A percentile compares a stretch with the other conserved stretches of the same genome.
These are phyloP conservation scores for Hypoxylon sp. DNA, from an alignment of 2,329 filamentous ascomycete species.

Conservation along the genomic window DNA sequence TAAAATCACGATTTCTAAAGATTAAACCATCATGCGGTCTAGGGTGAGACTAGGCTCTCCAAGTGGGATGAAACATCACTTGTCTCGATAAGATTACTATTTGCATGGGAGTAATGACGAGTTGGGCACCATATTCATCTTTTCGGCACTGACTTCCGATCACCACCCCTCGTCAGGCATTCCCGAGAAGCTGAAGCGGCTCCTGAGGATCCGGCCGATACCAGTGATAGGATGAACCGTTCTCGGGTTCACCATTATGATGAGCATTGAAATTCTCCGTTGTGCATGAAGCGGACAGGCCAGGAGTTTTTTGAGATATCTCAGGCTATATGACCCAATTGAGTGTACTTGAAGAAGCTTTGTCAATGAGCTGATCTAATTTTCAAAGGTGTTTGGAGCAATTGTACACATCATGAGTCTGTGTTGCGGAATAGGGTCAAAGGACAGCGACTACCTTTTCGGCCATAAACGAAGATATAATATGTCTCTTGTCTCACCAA, in stretches of 20 bases:
- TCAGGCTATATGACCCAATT: neutral
- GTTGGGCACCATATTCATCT: constrained; percentile 1
- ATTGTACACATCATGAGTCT: neutral
- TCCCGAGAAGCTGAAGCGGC: neutral
- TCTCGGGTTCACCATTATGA: neutral
- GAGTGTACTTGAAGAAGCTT: neutral
- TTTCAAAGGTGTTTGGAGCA: neutral
- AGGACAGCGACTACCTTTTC: neutral
- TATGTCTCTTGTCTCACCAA: neutral
- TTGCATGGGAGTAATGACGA: constrained; percentile 24
- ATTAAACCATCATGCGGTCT: constrained; percentile 19
- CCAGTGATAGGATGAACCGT: constrained; percentile 2
- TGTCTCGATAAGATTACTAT: constrained; percentile 41
- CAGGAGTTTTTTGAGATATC: neutral
- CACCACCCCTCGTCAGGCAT: neutral
- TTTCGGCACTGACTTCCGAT: constrained; percentile 23
- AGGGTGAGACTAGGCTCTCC: constrained; percentile 22
- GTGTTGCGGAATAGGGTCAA: neutral
- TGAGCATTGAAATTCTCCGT: constrained; percentile 2
- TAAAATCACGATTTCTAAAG: constrained; percentile 10
- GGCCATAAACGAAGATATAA: neutral
- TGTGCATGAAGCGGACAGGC: constrained; percentile 8
- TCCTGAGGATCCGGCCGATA: constrained; percentile 6
- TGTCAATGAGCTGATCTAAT: neutral
- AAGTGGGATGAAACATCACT: constrained; percentile 39